These are phyloP conservation scores for Aspergillus ustus DNA, from an alignment of 2,329 filamentous ascomycete genomes.

Conservation along the genomic window DNA sequence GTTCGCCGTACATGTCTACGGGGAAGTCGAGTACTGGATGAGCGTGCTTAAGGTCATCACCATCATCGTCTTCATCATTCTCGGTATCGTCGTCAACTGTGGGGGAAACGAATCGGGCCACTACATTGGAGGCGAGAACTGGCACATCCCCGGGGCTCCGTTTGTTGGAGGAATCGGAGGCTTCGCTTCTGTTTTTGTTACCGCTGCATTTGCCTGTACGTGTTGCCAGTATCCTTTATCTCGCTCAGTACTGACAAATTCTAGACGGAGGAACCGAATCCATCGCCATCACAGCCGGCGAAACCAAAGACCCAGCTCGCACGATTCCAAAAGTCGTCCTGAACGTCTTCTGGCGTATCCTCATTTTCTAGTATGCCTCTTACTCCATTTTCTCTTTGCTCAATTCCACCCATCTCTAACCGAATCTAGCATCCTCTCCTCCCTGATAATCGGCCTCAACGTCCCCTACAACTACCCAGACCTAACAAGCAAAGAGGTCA, in stretches of 20 bases:
- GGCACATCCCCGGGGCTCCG: constrained; percentile 63
- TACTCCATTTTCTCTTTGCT: neutral
- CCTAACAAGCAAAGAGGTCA: constrained; percentile 49
- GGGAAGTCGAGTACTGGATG: constrained; percentile 53
- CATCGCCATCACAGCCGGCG: constrained; percentile 69
- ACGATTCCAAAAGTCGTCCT: constrained; percentile 67
- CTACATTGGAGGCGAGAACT: constrained; percentile 65
- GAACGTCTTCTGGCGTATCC: constrained; percentile 68
- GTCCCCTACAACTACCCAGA: constrained; percentile 60
- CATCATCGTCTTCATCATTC: constrained; percentile 62
- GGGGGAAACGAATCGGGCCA: constrained; percentile 59
- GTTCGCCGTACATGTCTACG: constrained; percentile 59
- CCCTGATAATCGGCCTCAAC: constrained; percentile 62
- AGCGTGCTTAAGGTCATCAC: constrained; percentile 49
- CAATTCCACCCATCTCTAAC: neutral
- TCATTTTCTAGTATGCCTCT: constrained; percentile 53
- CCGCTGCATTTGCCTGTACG: constrained; percentile 64
- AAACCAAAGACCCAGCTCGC: constrained; percentile 65
- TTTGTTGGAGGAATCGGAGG: constrained; percentile 69
- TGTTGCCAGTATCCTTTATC: constrained; percentile 2
- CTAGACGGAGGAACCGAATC: constrained; percentile 63
- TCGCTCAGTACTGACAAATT: constrained; percentile 17
- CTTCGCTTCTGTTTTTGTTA: constrained; percentile 68
- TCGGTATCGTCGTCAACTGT: constrained; percentile 64
- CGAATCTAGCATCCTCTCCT: constrained; percentile 44